These are phyloP conservation scores for Clonostachys solani DNA, from an alignment of 2,329 filamentous ascomycete species.

Conservation along the genomic window DNA sequence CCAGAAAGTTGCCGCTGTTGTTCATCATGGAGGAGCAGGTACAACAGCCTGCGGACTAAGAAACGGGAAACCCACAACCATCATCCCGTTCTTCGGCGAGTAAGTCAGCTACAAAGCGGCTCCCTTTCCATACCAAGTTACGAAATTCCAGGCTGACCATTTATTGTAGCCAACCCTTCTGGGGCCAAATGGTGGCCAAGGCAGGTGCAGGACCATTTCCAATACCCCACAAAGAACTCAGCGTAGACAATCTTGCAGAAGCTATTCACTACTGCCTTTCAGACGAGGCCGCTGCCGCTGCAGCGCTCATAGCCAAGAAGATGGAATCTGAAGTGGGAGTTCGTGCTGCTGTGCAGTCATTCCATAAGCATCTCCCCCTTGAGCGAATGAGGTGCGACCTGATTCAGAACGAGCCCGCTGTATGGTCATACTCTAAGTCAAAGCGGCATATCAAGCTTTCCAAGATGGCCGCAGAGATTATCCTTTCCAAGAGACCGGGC, in stretches of 20 bases:
- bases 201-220: conserved; percentile 35
- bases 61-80: conserved; percentile 55
- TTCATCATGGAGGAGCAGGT: conserved; percentile 62
- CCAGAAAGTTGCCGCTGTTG: conserved; percentile 49
- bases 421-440: conserved; percentile 7
- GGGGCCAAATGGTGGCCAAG: conserved; percentile 32
- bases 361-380: conserved; percentile 28
- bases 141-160: background rate
- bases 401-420: conserved; percentile 39
- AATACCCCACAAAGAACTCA: conserved; percentile 27
- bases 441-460: background rate
- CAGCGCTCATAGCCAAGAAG: background rate
- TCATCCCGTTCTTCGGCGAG: conserved; percentile 63
- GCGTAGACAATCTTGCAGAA: conserved; percentile 23
- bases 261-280: conserved; percentile 26
- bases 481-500: background rate
- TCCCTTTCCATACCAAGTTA: background rate
- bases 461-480: background rate
- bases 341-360: conserved; percentile 27
- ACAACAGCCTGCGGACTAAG: conserved; percentile 61
- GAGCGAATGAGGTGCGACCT: conserved; percentile 27
- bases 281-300: conserved; percentile 14
- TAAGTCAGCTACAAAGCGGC: background rate
- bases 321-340: conserved; percentile 2
- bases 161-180: conserved; percentile 31